These are phyloP conservation scores for Metschnikowia peoriensis DNA, from an alignment of 805 yeast genomes.

Conservation along the genomic window DNA sequence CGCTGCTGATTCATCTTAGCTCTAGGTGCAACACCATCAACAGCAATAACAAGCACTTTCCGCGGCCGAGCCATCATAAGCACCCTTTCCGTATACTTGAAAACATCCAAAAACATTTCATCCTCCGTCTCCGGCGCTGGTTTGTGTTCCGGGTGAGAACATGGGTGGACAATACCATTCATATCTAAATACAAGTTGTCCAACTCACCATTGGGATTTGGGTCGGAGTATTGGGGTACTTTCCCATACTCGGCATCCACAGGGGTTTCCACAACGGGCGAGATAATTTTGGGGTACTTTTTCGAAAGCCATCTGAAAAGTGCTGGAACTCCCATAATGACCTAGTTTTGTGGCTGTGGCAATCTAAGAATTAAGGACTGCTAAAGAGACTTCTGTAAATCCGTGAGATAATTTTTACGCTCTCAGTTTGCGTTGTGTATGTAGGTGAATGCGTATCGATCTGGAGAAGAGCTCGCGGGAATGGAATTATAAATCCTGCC, in stretches of 20 bases:
- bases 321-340: conserved; percentile 91
- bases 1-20: conserved; percentile 98
- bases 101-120: conserved; percentile 93
- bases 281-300: conserved; percentile 90
- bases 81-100: conserved; percentile 89
- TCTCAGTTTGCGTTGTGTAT: conserved; percentile 3
- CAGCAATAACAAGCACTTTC: conserved; percentile 89
- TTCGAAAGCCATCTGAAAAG: conserved; percentile 93
- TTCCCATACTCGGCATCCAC: conserved; percentile 38
- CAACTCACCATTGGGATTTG: conserved; percentile 94
- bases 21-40: conserved; percentile 98
- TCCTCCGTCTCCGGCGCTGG: conserved; percentile 97
- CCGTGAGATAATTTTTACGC: not conserved
- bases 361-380: not conserved
- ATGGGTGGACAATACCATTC: conserved; percentile 99
- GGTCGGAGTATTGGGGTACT: conserved; percentile 52
- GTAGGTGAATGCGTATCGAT: conserved; percentile 3
- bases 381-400: not conserved
- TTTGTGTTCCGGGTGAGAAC: conserved; percentile 95
- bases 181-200: conserved; percentile 93
- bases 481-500: too few species aligned
- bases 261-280: conserved; percentile 82
- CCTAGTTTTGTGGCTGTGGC: not conserved
- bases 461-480: not conserved
- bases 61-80: conserved; percentile 93